Conservation (phyloP, 768 basidiomycete genomes). For the Porphyrellus cyaneotinctus region DNA sequence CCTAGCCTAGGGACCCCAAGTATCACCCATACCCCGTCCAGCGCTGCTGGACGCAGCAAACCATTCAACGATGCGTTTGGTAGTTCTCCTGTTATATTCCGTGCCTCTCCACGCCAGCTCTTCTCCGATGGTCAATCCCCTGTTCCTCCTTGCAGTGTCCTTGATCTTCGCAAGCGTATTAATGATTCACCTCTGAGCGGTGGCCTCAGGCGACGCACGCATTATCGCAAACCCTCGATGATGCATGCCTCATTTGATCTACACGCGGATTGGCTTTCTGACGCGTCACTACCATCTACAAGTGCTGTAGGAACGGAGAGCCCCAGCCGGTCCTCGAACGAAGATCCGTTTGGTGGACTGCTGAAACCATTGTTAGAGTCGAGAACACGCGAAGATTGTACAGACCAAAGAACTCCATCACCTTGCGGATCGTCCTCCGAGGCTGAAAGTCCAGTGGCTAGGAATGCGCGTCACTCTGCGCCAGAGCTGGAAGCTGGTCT, state of each 20-base stretch:
- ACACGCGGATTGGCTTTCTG: slow-evolving; percentile 29
- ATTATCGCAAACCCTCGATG: slow-evolving; percentile 26
- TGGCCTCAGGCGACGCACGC: slow-evolving; percentile 27
- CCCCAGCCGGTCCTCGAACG: slow-evolving; percentile 28
- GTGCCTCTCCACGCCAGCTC: slow-evolving; percentile 39
- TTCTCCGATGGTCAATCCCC: slow-evolving; percentile 36
- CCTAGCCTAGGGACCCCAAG: slow-evolving; percentile 30
- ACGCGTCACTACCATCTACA: slow-evolving; percentile 28
- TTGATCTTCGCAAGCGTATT: slow-evolving; percentile 33
- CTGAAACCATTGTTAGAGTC: slow-evolving; percentile 34
- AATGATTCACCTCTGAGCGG: slow-evolving; percentile 48
- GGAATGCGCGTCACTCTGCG: slow-evolving; percentile 25
- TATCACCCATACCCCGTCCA: slow-evolving; percentile 29
- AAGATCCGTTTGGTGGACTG: slow-evolving; percentile 48
- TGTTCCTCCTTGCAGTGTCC: slow-evolving; percentile 27
- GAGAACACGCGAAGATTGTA: slow-evolving; percentile 4
- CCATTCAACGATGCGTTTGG: slow-evolving; percentile 29
- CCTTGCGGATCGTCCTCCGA: slow-evolving; percentile 26
- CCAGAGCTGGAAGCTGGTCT: slow-evolving; percentile 32
- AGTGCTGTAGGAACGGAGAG: slow-evolving; percentile 20
- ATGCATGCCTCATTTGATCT: slow-evolving; percentile 27
- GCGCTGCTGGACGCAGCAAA: slow-evolving; percentile 23
- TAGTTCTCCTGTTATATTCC: slow-evolving; percentile 38
- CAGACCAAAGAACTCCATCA: slow-evolving; percentile 14
- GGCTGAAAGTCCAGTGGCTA: slow-evolving; percentile 51